A percentile compares a stretch with the other conserved stretches of the same genome.
These are phyloP conservation scores for Auriscalpium vulgare DNA, from an alignment of 768 basidiomycete genomes.

Conservation along the genomic window DNA sequence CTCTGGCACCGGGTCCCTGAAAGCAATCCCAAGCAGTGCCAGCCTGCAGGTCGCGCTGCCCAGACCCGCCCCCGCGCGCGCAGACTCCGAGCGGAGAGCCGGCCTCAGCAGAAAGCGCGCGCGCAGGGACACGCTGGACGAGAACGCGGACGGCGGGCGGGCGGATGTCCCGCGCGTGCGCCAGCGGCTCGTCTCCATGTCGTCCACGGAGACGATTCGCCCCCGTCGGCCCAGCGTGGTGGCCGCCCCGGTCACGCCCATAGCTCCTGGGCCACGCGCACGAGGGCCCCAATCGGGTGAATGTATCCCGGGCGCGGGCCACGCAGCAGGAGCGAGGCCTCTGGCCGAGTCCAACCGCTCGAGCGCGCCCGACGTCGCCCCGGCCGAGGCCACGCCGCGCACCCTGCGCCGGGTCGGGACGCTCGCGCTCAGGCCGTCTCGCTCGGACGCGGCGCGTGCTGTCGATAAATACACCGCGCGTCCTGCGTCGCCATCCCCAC, in stretches of 20 bases:
- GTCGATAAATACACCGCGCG: background rate
- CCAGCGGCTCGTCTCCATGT: constrained; percentile 13
- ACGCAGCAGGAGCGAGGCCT: constrained; percentile 4
- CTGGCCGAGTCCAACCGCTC: constrained; percentile 11
- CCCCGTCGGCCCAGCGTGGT: background rate
- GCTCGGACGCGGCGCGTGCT: background rate
- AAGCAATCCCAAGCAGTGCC: background rate
- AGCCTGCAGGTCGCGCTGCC: background rate
- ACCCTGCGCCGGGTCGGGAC: constrained; percentile 15
- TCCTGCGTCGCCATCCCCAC: constrained; percentile 1
- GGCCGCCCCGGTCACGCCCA: background rate
- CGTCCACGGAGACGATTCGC: constrained; percentile 15
- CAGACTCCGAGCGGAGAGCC: background rate
- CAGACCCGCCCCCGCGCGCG: background rate
- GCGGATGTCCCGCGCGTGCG: constrained; percentile 6
- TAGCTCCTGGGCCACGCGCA: background rate
- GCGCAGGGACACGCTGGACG: constrained; percentile 13
- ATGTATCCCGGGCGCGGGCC: background rate
- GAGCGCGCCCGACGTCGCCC: background rate
- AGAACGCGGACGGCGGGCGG: constrained; percentile 7
- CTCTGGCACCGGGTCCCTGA: background rate
- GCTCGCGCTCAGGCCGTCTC: constrained; percentile 8
- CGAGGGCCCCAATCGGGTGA: background rate
- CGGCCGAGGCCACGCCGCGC: constrained; percentile 3
- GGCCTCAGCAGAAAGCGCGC: constrained; percentile 7